Evolutionary conservation across 1,139 yeast genomes (phyloP), one percentile per base, ranked within the genome.

Genomic region (Saccharomycopsis crataegensis): DNA sequence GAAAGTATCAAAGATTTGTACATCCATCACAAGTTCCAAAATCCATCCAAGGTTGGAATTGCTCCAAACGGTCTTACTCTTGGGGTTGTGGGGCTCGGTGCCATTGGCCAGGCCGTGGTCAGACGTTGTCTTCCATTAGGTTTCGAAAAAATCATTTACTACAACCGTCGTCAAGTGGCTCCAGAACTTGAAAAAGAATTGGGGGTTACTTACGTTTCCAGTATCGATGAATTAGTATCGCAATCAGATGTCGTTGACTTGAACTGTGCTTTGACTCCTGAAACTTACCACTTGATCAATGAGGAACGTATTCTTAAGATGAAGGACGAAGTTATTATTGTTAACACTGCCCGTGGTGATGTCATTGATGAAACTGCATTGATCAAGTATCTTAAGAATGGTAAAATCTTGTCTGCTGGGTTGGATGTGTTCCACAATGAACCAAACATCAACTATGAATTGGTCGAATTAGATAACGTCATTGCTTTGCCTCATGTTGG

Each of bases 361-460:
- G 80, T 86, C 36, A 80, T 86, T 59, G 84, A 86, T 62, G 93
- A 86, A 62, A 62, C 67, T 9, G 84, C 83, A 7, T 68, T 90
- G 56, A 76, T 82, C 8, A 74, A 74, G 22, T 80, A 82, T 11
- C 73, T 90, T 62, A 79, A 83, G 61, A 67, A 74, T 1, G 94
- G 95, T 22, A 82, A 86, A 62, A 78, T 90, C 45, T 81, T 84
- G 45, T 70, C 84, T 11, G 86, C 83, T 59, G 96, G 93, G 14
- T 68, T 90, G 44, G 97, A 90, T 66, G 97, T 90, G 38, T 86
- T 80, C 68, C 96, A 88, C 65, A 70, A 76, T 60, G 97, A 91
- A 70, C 98, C 98, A 7, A 62, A 79, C 59, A 82, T 81, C 17
- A 75, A 83, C 41, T 67, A 73, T 61, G 88, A 83, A 57, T 70